Evolutionary conservation across 2,329 filamentous ascomycete genomes (phyloP).

Genomic region (Neonectria coccinea): DNA sequence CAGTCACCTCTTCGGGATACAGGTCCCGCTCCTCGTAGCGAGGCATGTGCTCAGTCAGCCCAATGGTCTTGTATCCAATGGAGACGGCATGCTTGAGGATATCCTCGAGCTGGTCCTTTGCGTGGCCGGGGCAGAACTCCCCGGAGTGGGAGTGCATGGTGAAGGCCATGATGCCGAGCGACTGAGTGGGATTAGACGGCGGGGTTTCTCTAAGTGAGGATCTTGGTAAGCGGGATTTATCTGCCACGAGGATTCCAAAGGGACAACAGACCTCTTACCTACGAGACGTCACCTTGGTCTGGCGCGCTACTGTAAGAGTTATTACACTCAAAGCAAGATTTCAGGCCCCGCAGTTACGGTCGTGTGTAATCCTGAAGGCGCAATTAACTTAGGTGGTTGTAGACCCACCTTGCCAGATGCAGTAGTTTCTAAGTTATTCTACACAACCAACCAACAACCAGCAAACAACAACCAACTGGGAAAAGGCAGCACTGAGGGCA

Average conservation of each 20-base stretch:
- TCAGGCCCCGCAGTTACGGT: background rate
- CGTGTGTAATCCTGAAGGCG: conserved; percentile 14
- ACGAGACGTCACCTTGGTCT: background rate
- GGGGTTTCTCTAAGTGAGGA: background rate
- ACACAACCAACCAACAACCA: too few species aligned
- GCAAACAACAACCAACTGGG: too few species aligned
- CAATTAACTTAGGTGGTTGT: background rate
- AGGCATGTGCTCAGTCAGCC: conserved; percentile 95
- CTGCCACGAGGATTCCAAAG: background rate
- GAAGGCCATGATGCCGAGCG: conserved; percentile 78
- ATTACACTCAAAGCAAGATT: conserved; percentile 1
- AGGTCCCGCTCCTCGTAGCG: conserved; percentile 78
- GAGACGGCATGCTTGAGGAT: conserved; percentile 83
- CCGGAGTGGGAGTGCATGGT: conserved; percentile 98
- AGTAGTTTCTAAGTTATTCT: background rate
- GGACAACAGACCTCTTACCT: background rate
- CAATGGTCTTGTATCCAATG: conserved; percentile 84
- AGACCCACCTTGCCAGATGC: conserved; percentile 11
- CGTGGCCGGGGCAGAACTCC: conserved; percentile 94
- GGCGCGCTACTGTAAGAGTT: background rate
- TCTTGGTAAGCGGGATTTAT: background rate
- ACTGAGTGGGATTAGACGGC: background rate
- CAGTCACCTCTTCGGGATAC: conserved; percentile 84
- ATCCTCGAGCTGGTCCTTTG: conserved; percentile 85
- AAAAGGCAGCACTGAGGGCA: too few species aligned